A percentile compares a stretch with the other conserved stretches of the same genome.
These are phyloP conservation scores for Aspergillus flavus DNA, from an alignment of 2,329 filamentous ascomycete genomes.

Conservation along the genomic window DNA sequence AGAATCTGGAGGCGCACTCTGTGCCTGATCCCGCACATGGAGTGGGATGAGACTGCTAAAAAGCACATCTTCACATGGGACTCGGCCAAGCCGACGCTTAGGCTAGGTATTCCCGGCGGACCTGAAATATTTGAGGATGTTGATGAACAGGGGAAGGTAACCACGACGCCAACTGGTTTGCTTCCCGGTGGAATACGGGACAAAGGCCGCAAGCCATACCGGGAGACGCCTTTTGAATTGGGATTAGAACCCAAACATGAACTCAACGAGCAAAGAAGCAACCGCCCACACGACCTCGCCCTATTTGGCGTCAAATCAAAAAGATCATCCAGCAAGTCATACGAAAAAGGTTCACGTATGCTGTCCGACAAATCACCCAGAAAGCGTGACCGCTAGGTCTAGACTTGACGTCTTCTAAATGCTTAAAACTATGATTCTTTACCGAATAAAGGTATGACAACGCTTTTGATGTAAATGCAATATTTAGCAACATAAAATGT, in stretches of 20 bases:
- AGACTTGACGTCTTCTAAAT: background rate
- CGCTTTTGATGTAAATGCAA: background rate
- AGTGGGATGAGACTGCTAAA: conserved; percentile 22
- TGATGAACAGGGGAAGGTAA: conserved; percentile 1
- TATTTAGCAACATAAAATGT: background rate
- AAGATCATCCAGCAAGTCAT: background rate
- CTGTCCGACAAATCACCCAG: background rate
- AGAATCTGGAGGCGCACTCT: conserved; percentile 42
- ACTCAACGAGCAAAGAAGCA: background rate
- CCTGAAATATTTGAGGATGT: conserved; percentile 7
- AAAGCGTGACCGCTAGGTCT: background rate
- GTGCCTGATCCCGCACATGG: conserved; percentile 34
- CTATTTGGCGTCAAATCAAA: background rate
- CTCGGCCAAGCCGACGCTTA: conserved; percentile 17
- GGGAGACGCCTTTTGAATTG: background rate
- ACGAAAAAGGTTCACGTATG: background rate
- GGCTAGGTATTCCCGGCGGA: conserved; percentile 4
- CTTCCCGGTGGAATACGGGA: background rate
- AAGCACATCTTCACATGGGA: conserved; percentile 37
- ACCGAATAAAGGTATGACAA: background rate
- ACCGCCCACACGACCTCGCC: background rate
- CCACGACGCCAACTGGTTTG: background rate
- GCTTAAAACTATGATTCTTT: background rate
- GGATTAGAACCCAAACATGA: background rate
- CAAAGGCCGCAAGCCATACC: background rate